Conservation (phyloP, 1,139 yeast species). For the Suhomyces chickasaworum region DNA sequence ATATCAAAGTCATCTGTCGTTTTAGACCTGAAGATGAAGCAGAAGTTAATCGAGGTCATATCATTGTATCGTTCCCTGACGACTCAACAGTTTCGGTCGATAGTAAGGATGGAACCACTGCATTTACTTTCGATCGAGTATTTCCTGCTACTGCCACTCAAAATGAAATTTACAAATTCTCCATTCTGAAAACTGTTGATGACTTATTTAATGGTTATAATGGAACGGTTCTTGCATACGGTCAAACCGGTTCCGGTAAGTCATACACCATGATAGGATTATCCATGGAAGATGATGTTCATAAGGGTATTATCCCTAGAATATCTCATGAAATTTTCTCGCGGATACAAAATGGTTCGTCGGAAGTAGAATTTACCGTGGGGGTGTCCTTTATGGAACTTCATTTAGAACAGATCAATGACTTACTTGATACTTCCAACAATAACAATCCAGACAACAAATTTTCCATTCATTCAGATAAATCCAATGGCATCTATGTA, state of each 20-base stretch:
- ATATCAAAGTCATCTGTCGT: constrained; percentile 67
- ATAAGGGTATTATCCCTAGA: constrained; percentile 70
- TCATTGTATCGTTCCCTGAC: constrained; percentile 28
- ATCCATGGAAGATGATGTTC: constrained; percentile 36
- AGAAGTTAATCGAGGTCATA: constrained; percentile 30
- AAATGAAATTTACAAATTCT: constrained; percentile 60
- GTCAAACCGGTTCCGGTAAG: constrained; percentile 89
- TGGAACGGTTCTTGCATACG: constrained; percentile 84
- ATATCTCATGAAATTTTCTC: constrained; percentile 68
- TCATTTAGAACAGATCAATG: constrained; percentile 75
- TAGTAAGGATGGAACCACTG: constrained; percentile 33
- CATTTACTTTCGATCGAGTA: constrained; percentile 69
- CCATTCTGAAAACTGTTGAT: constrained; percentile 60
- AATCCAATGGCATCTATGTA: constrained; percentile 67
- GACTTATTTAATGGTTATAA: constrained; percentile 80
- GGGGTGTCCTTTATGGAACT: constrained; percentile 80
- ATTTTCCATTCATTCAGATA: constrained; percentile 67
- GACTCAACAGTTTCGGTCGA: constrained; percentile 32
- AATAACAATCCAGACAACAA: constrained; percentile 26
- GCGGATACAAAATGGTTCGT: constrained; percentile 51
- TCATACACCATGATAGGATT: constrained; percentile 85
- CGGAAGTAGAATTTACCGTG: constrained; percentile 66
- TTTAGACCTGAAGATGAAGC: constrained; percentile 54
- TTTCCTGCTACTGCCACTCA: constrained; percentile 57
- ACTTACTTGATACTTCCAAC: constrained; percentile 44